Base-by-base conservation (phyloP, 805 yeast species). In the Metschnikowia santaceciliae region DNA sequence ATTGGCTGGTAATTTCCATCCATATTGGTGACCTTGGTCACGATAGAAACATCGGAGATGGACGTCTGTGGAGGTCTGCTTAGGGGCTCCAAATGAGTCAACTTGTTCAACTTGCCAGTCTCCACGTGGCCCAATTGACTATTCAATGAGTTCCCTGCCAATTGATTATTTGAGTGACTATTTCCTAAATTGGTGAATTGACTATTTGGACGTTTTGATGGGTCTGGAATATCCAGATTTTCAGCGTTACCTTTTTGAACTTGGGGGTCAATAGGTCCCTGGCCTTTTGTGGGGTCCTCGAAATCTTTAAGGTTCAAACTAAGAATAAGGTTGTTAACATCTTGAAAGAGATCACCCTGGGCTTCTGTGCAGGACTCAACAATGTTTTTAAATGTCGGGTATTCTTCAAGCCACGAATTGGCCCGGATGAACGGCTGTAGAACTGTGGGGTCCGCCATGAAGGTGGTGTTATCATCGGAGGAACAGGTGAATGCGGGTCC, bases 11-110 rank as follows among this genome's bases (percentile, higher is more conserved):
- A 44, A 44, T 17, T 35, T 19, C 15, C 39, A 35, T 34, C 47
- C 48, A 54, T 26, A 14, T 49, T 53, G 11, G 58, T 56, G 19
- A 56, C 60, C 20, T 34, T 62, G 3, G 74, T 64, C n/a, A 64
- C 53, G 5, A 72, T 74, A 49, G 68, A 70, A 30, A 73, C 64
- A 33, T 60, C 64, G 15, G 70, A 65, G 3, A 70, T 61, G 8
- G 64, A 57, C 1, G 67, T 59, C 8, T 62, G 60, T 2, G 76
- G 72, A 3, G 73, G 69, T 26, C 59, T 66, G 14, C 63, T 60
- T 14, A 68, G 17, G 30, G 30, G 30, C 30, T 26, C 30, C 30
- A 26, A 26, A 26, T 26, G 30, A 8, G 30, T 26, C 30, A 26
- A 26, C 30, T 8, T 26, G 11, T 26, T 26, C 30, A 26, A 26